Percentiles rank a stretch among this genome's conserved stretches.
Evolutionary conservation across 148 eudicot genomes (phyloP).

Genomic region (Silene conica): DNA sequence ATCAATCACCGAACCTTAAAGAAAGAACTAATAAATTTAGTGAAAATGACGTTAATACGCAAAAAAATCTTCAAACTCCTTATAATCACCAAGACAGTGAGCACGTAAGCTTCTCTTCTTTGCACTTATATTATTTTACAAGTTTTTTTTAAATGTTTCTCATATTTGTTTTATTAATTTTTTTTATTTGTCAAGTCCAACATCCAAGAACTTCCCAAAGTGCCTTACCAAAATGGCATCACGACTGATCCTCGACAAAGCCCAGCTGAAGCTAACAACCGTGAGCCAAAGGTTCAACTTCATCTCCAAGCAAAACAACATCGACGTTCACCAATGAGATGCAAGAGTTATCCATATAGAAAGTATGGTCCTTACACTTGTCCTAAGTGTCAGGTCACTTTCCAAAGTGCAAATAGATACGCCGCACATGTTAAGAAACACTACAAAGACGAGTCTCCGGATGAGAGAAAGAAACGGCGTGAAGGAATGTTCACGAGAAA

Average conservation of each 20-base stretch:
- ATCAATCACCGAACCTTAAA: not conserved
- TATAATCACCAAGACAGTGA: not conserved
- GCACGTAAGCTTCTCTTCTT: not conserved
- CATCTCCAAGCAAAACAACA: not conserved
- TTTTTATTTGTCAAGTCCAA: not conserved
- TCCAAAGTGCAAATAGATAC: not conserved
- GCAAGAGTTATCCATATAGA: conserved; percentile 1
- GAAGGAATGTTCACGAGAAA: too few relatives aligned
- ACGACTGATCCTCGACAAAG: not conserved
- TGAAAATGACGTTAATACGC: not conserved
- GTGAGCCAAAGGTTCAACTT: not conserved
- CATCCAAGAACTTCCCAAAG: not conserved
- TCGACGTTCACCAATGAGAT: not conserved
- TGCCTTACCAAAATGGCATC: not conserved
- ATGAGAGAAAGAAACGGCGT: not conserved
- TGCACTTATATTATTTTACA: not conserved
- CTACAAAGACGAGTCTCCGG: conserved; percentile 22
- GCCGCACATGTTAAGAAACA: conserved; percentile 17
- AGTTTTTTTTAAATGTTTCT: not conserved
- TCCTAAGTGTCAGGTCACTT: conserved; percentile 11
- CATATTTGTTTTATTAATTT: too few relatives aligned
- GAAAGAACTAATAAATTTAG: not conserved
- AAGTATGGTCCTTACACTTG: conserved; percentile 23
- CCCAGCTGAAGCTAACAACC: not conserved
- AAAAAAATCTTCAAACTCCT: not conserved